Evolutionary conservation across 2,329 filamentous ascomycete species (phyloP).

Genomic region (Escovopsis sp.): DNA sequence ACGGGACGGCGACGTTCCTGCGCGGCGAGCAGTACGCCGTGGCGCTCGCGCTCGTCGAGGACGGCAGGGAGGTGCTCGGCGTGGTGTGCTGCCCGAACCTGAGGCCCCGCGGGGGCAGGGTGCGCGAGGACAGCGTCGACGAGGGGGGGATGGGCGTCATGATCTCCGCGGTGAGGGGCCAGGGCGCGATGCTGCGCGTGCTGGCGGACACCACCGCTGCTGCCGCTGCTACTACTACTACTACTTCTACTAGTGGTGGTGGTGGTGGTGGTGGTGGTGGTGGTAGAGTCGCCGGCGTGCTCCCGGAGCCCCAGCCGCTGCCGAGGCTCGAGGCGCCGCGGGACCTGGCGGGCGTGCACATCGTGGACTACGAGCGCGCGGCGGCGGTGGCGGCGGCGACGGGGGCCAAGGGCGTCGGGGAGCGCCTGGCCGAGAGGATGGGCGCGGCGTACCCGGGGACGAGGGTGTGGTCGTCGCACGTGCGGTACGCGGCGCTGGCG

Average conservation of each 20-base stretch:
- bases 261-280: slow-evolving; percentile 22
- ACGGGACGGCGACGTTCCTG: slow-evolving; percentile 49
- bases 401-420: too few relatives aligned
- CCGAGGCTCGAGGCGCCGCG: slow-evolving; percentile 9
- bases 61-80: slow-evolving; percentile 42
- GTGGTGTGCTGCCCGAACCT: slow-evolving; percentile 49
- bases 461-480: slow-evolving; percentile 25
- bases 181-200: slow-evolving; percentile 15
- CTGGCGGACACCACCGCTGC: too few relatives aligned
- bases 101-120: slow-evolving; percentile 19
- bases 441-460: slow-evolving; percentile 21
- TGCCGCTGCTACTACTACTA: too few relatives aligned
- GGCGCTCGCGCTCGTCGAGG: slow-evolving; percentile 40
- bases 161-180: slow-evolving; percentile 18
- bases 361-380: slow-evolving; percentile 5
- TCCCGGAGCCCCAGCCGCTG: slow-evolving; percentile 7
- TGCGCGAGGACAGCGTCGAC: slow-evolving; percentile 20
- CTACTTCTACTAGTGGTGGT: slow-evolving; percentile 1
- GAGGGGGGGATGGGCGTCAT: slow-evolving; percentile 20
- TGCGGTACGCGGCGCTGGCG: slow-evolving; percentile 23
- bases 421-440: slow-evolving; percentile 13
- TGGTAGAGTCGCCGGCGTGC: slow-evolving; percentile 17
- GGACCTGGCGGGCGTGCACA: slow-evolving; percentile 12
- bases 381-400: too few relatives aligned
- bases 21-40: slow-evolving; percentile 48